A percentile compares a stretch with the other conserved stretches of the same genome.
phyloP scores from a whole-genome alignment of 768 basidiomycete species.

The Mrakia hoshinonis region DNA sequence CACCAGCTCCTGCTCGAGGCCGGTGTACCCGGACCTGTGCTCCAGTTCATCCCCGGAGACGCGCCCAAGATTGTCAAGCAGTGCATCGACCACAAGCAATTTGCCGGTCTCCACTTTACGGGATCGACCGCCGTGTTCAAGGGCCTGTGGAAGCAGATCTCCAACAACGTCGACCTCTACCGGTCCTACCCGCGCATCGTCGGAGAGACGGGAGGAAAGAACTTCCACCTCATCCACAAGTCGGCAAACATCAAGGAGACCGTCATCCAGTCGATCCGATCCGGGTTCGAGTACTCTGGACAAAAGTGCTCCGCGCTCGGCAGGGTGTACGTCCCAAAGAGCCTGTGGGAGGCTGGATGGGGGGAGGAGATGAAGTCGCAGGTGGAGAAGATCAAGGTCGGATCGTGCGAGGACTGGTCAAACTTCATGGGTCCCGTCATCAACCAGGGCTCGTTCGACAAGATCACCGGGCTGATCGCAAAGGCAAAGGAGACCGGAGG shows the following conservation, averaged over 20 bases:
- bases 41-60: constrained; percentile 76
- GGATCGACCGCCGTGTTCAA: constrained; percentile 92
- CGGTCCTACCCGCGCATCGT: constrained; percentile 86
- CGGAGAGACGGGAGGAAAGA: constrained; percentile 93
- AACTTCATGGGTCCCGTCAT: constrained; percentile 97
- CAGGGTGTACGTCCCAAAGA: constrained; percentile 77
- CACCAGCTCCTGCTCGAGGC: constrained; percentile 88
- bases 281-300: constrained; percentile 91
- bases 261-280: constrained; percentile 77
- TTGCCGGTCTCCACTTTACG: constrained; percentile 90
- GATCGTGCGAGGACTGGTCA: constrained; percentile 60
- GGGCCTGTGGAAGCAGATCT: constrained; percentile 93
- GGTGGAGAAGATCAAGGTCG: constrained; percentile 75
- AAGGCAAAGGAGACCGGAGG: constrained; percentile 84
- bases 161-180: constrained; percentile 76
- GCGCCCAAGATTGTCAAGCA: constrained; percentile 57
- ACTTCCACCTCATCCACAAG: constrained; percentile 88
- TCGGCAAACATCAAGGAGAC: constrained; percentile 81
- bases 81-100: constrained; percentile 65
- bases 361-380: constrained; percentile 66
- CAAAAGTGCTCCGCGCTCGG: constrained; percentile 97
- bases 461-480: constrained; percentile 68
- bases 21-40: constrained; percentile 84
- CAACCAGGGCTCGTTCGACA: constrained; percentile 79
- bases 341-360: constrained; percentile 76